Percentiles rank a stretch among this genome's conserved stretches.
Evolutionary conservation across 352 stramenopile species (phyloP).

Genomic region (Phytophthora hibernalis): DNA sequence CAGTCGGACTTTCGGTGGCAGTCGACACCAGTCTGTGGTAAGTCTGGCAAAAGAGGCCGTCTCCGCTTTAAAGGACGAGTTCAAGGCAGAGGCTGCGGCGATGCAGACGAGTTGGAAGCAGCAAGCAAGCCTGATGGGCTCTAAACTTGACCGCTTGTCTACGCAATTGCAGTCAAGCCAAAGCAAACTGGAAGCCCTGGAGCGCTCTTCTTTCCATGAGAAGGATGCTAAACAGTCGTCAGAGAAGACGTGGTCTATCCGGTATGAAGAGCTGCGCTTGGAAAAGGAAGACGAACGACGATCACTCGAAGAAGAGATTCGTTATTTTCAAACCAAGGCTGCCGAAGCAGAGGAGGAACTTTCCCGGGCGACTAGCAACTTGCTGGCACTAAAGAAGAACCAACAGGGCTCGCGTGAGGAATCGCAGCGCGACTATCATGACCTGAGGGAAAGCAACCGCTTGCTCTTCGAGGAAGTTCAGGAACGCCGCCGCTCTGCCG

Average conservation of each 20-base stretch:
- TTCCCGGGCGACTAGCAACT: slow-evolving; percentile 36
- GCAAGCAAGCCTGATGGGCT: slow-evolving; percentile 41
- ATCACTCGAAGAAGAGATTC: slow-evolving; percentile 55
- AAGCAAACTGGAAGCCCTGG: slow-evolving; percentile 52
- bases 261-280: slow-evolving; percentile 52
- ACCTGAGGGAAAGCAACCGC: slow-evolving; percentile 73
- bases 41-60: slow-evolving; percentile 47
- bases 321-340: slow-evolving; percentile 42
- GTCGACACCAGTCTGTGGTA: slow-evolving; percentile 15
- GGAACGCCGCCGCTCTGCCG: slow-evolving; percentile 54
- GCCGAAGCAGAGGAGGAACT: slow-evolving; percentile 46
- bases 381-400: slow-evolving; percentile 39
- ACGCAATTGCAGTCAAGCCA: slow-evolving; percentile 57
- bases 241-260: slow-evolving; percentile 50
- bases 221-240: slow-evolving; percentile 53
- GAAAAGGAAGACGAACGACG: slow-evolving; percentile 52
- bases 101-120: slow-evolving; percentile 60
- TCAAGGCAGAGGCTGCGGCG: slow-evolving; percentile 45
- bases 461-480: slow-evolving; percentile 68
- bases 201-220: slow-evolving; percentile 50
- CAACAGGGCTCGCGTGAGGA: slow-evolving; percentile 28
- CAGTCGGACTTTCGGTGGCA: slow-evolving; percentile 12
- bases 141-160: slow-evolving; percentile 52
- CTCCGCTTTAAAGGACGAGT: slow-evolving; percentile 47
- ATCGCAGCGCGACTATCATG: slow-evolving; percentile 44